These are phyloP conservation scores for Tetrastigma voinierianum DNA, from an alignment of 164 flowering plant species.

Conservation along the genomic window DNA sequence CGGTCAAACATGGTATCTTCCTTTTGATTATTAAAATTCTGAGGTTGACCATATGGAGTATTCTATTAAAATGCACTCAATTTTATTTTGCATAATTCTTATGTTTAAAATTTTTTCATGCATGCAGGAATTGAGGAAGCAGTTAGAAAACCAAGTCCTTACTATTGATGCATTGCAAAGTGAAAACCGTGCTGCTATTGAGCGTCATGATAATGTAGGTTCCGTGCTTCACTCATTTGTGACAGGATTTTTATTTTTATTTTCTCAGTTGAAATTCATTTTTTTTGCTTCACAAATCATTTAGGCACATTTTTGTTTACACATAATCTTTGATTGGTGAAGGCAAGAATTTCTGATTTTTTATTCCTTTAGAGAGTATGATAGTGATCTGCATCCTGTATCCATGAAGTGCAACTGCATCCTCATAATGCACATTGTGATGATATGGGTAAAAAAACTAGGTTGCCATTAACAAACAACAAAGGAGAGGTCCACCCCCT, in stretches of 20 bases:
- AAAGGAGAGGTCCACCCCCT: no score
- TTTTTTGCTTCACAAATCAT: not conserved
- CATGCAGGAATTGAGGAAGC: slow-evolving; percentile 86
- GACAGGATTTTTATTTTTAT: not conserved
- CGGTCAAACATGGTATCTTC: slow-evolving; percentile 79
- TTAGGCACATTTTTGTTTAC: no score
- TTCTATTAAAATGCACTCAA: no score
- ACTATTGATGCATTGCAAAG: slow-evolving; percentile 60
- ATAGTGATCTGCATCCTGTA: no score
- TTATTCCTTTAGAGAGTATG: no score
- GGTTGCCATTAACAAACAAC: no score
- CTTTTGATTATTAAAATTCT: not conserved
- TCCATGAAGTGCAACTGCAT: no score
- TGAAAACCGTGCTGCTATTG: slow-evolving; percentile 53
- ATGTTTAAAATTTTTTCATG: not conserved
- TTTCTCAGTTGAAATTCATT: not conserved
- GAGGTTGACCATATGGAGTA: not conserved
- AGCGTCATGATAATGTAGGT: slow-evolving; percentile 76
- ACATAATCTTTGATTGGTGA: no score
- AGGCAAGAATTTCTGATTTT: no score
- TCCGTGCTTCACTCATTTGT: not conserved
- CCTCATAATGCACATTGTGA: no score
- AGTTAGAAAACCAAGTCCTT: slow-evolving; percentile 69
- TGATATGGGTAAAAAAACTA: no score
- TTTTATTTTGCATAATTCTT: no score